Evolutionary conservation across 768 basidiomycete species (phyloP), one percentile per base, ranked within the genome.

Genomic region (Amylocystis lapponica): DNA sequence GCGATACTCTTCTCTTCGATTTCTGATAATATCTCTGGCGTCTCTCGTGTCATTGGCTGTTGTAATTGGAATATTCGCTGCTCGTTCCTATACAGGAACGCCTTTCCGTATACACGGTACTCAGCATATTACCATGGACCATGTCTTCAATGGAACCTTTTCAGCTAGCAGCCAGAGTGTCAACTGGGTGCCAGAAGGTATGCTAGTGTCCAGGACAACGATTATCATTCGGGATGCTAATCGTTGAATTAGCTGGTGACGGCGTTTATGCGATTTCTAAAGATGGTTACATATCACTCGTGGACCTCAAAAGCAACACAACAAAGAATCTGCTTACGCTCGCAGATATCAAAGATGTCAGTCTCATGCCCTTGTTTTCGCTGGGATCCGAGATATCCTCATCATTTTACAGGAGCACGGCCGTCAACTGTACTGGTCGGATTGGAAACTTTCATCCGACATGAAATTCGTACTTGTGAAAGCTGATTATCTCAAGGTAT

Each of bases 71-170:
- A 66, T 86, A 11, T 72, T 92, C 49, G 84, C 91, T 11, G 92
- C 88, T 1, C 68, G 73, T 38, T 72, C 78, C 2, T 96, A 90
- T 66, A 70, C 72, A 20, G 77, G 82, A 16, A 65, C 72, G 43
- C 55, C 72, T 7, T 74, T 74, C 60, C 68, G 64, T 54, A 54
- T 69, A 5, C 69, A 71, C 21, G 86, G 88, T 2, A 70, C 61
- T 27, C 70, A 69, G 46, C 86, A 78, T 51, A 70, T 97, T 23
- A 84, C 83, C 4, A 79, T 98, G 74, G 90, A 97, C 57, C 85
- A 93, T 59, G 63, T 96, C 39, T 92, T 91, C 68, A 95, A 96
- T 58, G 91, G 90, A 3, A 97, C 94, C 2, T 98, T 97, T 57
- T 47, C 26, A 13, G 63, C 70, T 2, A 57, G 71, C 3, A 53